Evolutionary conservation across 2,329 filamentous ascomycete species (phyloP), one percentile per base, ranked within the genome.

Genomic region (Gaeumannomyces sp.): DNA sequence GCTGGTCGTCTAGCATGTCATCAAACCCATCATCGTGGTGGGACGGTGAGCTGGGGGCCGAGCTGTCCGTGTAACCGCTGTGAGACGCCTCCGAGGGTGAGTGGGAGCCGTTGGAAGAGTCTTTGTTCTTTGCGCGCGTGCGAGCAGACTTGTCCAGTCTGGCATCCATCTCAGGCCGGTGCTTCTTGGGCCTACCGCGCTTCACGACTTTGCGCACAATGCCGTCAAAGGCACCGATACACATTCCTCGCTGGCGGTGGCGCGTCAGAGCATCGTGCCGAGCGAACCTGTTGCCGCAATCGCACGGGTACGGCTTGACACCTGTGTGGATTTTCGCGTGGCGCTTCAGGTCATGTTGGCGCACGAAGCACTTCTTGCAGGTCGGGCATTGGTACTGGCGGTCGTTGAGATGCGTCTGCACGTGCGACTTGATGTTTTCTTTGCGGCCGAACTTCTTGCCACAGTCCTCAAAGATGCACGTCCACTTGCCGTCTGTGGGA

Each of bases 371-470:
- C 79, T 98, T 98, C 63, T 90, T 84, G 80, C 95, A 99, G 64
- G 91, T 89, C 60, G 94, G 93, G 78, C 95, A 99, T 76, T 92
- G 89, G 79, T 92, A 99, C 75, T 97, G 95, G 61, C 95, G 86
- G 76, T 99, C 95, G 72, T 96, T 95, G 68, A 99, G 88, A 77
- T 99, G 95, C 4, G 95, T 99, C 78, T 99, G 95, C 19, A 99
- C 92, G 75, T 99, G 95, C 0, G 93, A 96, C 75, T 97, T 96
- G 81, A 98, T 97, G 78, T 99, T 98, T 76, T 99, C 95, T 76
- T 97, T 96, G 70, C 95, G 87, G n/a, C 93, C 94, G 74, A 99
- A 98, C 64, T 88, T 86, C 76, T 97, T 96, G 70, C 88, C 85
- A 76, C 95, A 99, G 33, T 88, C 88, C 11, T 77, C 83, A 65